Conservation (phyloP, 225 moss, liverwort and hornwort species). For the Takakia lepidozioides region DNA sequence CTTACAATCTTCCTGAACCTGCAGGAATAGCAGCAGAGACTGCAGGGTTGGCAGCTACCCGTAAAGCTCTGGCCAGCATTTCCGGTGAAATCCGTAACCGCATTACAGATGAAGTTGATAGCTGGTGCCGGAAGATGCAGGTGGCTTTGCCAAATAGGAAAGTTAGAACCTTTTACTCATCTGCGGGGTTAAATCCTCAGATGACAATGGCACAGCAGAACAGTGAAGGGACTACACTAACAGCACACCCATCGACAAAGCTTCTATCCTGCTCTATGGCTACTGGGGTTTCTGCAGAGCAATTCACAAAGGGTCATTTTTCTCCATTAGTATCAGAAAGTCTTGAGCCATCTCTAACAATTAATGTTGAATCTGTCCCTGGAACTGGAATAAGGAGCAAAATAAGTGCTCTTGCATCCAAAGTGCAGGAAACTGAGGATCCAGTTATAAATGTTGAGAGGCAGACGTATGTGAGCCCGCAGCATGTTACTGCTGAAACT, state of each 20-base stretch:
- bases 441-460: conserved; percentile 15
- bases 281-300: no score
- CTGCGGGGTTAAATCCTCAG: not conserved
- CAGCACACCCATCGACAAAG: conserved; percentile 19
- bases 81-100: conserved; percentile 62
- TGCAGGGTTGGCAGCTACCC: conserved; percentile 55
- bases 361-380: conserved; percentile 9
- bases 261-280: no score
- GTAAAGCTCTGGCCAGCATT: conserved; percentile 60
- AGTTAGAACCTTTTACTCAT: not conserved
- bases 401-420: conserved; percentile 6
- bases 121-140: conserved; percentile 37
- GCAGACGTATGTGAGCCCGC: conserved; percentile 15
- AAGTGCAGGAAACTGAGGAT: conserved; percentile 12
- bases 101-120: conserved; percentile 54
- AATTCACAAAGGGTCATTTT: conserved; percentile 19
- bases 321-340: conserved; percentile 12
- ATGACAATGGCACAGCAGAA: conserved; percentile 5
- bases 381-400: conserved; percentile 12
- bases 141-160: conserved; percentile 23
- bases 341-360: conserved; percentile 15
- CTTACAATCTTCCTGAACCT: not conserved
- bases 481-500: conserved; percentile 14
- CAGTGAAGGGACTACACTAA: conserved; percentile 26
- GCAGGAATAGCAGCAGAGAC: conserved; percentile 68